Evolutionary conservation across 2,329 filamentous ascomycete genomes (phyloP), one percentile per base, ranked within the genome.

Genomic region (Cladosporium velox): DNA sequence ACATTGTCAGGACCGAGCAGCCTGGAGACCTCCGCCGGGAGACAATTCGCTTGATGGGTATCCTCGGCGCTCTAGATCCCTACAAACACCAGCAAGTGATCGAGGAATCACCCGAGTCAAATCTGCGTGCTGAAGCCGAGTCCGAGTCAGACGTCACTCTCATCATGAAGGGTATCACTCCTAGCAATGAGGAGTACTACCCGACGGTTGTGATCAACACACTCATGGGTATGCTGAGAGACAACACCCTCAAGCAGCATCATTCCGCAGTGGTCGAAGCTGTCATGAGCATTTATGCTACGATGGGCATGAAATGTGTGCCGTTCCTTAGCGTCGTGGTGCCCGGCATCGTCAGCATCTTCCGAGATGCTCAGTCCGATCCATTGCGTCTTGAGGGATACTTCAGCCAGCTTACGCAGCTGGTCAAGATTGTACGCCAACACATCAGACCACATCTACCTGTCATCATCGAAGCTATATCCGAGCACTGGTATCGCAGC

Each of bases 281-380:
- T 5, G 96, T 99, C 72, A 98, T 99, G 89, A 97, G 92, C 72
- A 99, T 99, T 67, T 99, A 99, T 80, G 91, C 95, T 72, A 99
- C 96, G 0, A 85, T 99, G 67, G 95, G 95, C 2, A 82, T 99
- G 72, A 97, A 98, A 77, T 99, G 95, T 76, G 94, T 99, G 10
- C 91, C 92, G 0, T 99, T 98, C 78, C 86, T 99, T 1, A 91
- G 91, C 67, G 90, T 95, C 67, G 97, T 99, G 68, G 91, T 99
- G 35, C 95, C 96, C 0, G 95, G 93, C 0, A 99, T 99, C 75
- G 85, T 99, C 51, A 85, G 88, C 18, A 94, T 99, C 65, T 97
- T 99, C 68, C 87, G 90, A 71, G 90, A 90, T 60, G 93, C 93
- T 6, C 88, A 91, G 18, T 83, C 87, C 2, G 90, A 88, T 59